These are phyloP conservation scores for Dianthus caryophyllus DNA, from an alignment of 148 eudicot genomes.

Conservation along the genomic window DNA sequence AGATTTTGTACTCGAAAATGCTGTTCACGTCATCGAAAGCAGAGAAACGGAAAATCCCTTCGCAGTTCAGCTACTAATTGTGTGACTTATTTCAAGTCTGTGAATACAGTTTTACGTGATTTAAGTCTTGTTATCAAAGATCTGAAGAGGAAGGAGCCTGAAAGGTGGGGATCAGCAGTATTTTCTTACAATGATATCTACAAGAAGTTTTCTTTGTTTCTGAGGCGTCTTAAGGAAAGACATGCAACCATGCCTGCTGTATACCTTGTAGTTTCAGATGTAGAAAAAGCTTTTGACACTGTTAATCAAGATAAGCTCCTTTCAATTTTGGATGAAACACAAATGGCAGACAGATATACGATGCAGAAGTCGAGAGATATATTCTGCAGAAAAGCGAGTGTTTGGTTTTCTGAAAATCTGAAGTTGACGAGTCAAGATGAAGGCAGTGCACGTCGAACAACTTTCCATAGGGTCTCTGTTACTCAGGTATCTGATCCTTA, in stretches of 20 bases:
- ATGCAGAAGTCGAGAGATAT: conserved; percentile 47
- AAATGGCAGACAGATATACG: conserved; percentile 41
- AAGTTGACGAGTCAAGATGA: conserved; percentile 31
- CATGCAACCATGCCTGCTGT: conserved; percentile 37
- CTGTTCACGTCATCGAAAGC: conserved; percentile 10
- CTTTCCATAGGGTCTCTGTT: conserved; percentile 40
- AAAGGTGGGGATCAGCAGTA: conserved; percentile 74
- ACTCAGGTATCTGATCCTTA: conserved; percentile 41
- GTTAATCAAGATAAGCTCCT: conserved; percentile 75
- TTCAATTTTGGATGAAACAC: conserved; percentile 50
- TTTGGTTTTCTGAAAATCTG: conserved; percentile 39
- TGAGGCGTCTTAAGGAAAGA: conserved; percentile 50
- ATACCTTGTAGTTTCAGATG: conserved; percentile 78
- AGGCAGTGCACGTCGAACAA: conserved; percentile 23
- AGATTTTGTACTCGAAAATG: conserved; percentile 24
- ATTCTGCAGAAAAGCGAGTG: conserved; percentile 37
- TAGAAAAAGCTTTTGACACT: conserved; percentile 84
- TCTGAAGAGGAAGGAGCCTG: conserved; percentile 48
- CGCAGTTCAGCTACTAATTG: neutral
- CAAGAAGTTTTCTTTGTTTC: conserved; percentile 58
- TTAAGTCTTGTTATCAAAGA: conserved; percentile 67
- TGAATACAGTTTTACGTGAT: conserved; percentile 60
- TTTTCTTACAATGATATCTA: conserved; percentile 70
- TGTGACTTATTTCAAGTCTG: conserved; percentile 42
- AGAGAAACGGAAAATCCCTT: conserved; percentile 11